These are phyloP conservation scores for Tephrocybe rancida DNA, from an alignment of 768 basidiomycete species.

Conservation along the genomic window DNA sequence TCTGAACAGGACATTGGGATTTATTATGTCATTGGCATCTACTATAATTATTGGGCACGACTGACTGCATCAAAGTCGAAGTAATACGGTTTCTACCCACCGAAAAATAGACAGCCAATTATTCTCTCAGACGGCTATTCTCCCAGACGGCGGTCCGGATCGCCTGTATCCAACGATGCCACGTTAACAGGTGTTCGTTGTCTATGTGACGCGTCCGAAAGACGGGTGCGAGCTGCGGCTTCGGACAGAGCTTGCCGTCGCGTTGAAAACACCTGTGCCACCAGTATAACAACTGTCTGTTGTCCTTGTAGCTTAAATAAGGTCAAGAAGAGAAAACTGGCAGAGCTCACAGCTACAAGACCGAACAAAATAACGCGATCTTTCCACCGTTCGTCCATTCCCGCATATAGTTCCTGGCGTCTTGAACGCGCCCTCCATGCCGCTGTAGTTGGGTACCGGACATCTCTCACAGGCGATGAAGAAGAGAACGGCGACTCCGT, in stretches of 20 bases:
- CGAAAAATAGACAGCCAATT: too few species aligned
- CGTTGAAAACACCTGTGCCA: slow-evolving; percentile 31
- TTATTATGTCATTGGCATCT: background rate
- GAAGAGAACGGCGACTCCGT: slow-evolving; percentile 12
- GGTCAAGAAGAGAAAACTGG: background rate
- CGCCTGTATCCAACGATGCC: slow-evolving; percentile 10
- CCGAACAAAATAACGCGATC: slow-evolving; percentile 62
- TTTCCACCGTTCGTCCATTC: slow-evolving; percentile 69
- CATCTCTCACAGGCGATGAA: slow-evolving; percentile 15
- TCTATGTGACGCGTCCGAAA: background rate
- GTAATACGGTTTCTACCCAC: background rate
- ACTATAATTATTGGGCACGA: background rate
- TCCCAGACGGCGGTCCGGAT: slow-evolving; percentile 13
- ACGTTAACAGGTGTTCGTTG: background rate
- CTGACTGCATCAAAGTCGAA: background rate
- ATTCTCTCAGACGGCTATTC: background rate
- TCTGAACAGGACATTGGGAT: slow-evolving; percentile 21
- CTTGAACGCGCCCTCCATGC: slow-evolving; percentile 47
- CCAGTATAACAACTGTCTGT: slow-evolving; percentile 34
- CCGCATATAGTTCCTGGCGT: slow-evolving; percentile 50
- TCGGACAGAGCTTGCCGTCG: slow-evolving; percentile 32
- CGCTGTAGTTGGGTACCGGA: slow-evolving; percentile 34
- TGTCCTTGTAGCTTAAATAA: background rate
- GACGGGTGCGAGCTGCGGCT: slow-evolving; percentile 12
- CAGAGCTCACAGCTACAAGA: slow-evolving; percentile 47